These are phyloP conservation scores for Phaeosphaeriaceae sp. DNA, from an alignment of 2,329 filamentous ascomycete genomes.

Conservation along the genomic window DNA sequence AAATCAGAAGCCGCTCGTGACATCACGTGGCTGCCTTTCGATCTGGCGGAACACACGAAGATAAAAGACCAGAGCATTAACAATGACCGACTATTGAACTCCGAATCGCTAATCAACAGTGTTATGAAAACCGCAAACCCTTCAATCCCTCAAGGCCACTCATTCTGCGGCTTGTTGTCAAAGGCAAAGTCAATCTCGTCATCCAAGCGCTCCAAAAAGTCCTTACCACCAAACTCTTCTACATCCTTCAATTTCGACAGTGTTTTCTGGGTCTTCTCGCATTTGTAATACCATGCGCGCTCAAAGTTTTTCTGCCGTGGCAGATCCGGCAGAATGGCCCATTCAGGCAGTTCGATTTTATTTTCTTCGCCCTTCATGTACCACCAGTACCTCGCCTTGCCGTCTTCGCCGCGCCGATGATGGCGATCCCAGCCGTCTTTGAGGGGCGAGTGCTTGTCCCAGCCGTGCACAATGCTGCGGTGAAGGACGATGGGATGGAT, in stretches of 20 bases:
- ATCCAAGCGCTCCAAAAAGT: constrained; percentile 35
- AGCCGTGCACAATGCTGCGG: constrained; percentile 33
- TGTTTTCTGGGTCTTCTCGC: constrained; percentile 27
- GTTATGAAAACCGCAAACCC: background rate
- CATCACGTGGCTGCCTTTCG: background rate
- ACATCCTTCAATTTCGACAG: constrained; percentile 16
- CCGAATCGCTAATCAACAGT: too few species aligned
- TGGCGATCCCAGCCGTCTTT: constrained; percentile 27
- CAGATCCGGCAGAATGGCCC: constrained; percentile 33
- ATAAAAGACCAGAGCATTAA: too few species aligned
- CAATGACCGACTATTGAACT: too few species aligned
- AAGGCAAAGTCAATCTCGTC: constrained; percentile 30
- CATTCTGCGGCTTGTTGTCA: constrained; percentile 19
- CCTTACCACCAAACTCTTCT: constrained; percentile 20
- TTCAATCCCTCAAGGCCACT: constrained; percentile 15
- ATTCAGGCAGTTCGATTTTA: constrained; percentile 33
- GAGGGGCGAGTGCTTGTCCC: constrained; percentile 32
- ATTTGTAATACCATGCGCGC: constrained; percentile 35
- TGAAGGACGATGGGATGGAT: constrained; percentile 53
- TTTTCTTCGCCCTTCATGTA: constrained; percentile 22
- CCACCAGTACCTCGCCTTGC: constrained; percentile 39
- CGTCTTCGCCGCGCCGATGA: constrained; percentile 17
- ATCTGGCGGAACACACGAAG: background rate
- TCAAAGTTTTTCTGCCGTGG: constrained; percentile 35
- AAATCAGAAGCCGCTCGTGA: background rate